Evolutionary conservation across 495 filamentous ascomycete species (phyloP), one percentile per base, ranked within the genome.

Genomic region (Aspergillus haitiensis): DNA sequence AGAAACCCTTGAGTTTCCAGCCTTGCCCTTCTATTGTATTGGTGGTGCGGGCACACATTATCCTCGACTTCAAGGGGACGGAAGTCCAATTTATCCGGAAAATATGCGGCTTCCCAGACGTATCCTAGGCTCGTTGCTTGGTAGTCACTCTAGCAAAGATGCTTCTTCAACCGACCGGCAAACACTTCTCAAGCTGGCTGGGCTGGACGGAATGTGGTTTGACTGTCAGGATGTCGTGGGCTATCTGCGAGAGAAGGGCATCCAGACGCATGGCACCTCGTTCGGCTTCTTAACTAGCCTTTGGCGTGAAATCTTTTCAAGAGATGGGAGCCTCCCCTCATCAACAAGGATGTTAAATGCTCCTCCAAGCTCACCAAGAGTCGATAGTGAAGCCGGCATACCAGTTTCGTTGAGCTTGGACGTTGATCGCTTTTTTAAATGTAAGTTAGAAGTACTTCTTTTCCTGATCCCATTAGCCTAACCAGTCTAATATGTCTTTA

Each of bases 171-270:
- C 40, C 6, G 37, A 65, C 18, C 13, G 46, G 12, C 39, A 65
- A 15, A 53, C 21, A 34, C 21, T 59, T 5, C 48, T 70, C 0
- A 53, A 62, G 10, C 16, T 62, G 8, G 48, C 48, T 44, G 85
- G 81, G 0, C 81, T 85, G 66, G 78, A 83, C 42, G 86, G 88
- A 12, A 83, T 88, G 37, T 93, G 87, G 80, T 86, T 88, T 58
- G 88, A 92, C 64, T 76, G 84, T 10, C 77, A 84, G 52, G 90
- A 92, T 65, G 88, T 91, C 2, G 86, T 93, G 45, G 63, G 63
- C 5, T 75, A 66, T 60, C 61, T 75, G 4, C 53, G 60, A 36
- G 62, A 61, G 18, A 67, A 67, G 60, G 67, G 68, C 1, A 35
- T 74, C 3, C 40, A 39, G 13, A 35, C 70, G 8, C 60, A 73